Conservation (phyloP, 306 rosid genomes). For the Hippophae gyantsensis region DNA sequence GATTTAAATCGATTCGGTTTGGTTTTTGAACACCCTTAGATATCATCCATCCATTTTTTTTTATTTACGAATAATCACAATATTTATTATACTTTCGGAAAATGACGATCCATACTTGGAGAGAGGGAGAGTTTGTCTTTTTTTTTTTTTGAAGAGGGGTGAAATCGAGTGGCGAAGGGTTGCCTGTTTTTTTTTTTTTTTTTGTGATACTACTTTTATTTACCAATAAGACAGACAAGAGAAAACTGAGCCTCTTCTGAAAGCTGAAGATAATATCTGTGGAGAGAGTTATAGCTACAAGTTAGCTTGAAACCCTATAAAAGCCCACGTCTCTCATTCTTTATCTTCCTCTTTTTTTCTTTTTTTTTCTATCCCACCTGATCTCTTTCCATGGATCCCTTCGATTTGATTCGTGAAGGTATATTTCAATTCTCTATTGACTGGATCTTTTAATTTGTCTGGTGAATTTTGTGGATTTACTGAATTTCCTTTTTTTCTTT, state of each 20-base stretch:
- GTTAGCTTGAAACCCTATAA: slow-evolving; percentile 30
- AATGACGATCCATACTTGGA: too few species aligned
- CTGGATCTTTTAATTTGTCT: slow-evolving; percentile 35
- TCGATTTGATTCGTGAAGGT: slow-evolving; percentile 90
- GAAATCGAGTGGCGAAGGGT: slow-evolving; percentile 83
- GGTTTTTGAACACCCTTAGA: too few species aligned
- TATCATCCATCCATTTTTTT: too few species aligned
- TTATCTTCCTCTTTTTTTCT: background rate
- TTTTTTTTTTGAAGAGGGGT: slow-evolving; percentile 23
- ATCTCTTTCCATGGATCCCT: slow-evolving; percentile 56
- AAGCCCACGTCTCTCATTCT: slow-evolving; percentile 14
- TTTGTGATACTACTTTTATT: slow-evolving; percentile 39
- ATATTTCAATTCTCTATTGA: slow-evolving; percentile 3
- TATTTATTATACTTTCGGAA: too few species aligned
- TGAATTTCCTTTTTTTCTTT: background rate
- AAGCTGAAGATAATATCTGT: slow-evolving; percentile 33
- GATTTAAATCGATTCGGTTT: too few species aligned
- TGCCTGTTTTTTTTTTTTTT: slow-evolving; percentile 35
- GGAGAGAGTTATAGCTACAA: slow-evolving; percentile 11
- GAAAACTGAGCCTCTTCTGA: slow-evolving; percentile 14
- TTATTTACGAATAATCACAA: too few species aligned
- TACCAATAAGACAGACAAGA: slow-evolving; percentile 31
- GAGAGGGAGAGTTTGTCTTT: too few species aligned
- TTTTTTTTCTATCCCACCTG: slow-evolving; percentile 17
- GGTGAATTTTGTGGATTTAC: slow-evolving; percentile 5